phyloP scores from a whole-genome alignment of 192 early-diverging fungal genomes.

The Dissophora globulifera region DNA sequence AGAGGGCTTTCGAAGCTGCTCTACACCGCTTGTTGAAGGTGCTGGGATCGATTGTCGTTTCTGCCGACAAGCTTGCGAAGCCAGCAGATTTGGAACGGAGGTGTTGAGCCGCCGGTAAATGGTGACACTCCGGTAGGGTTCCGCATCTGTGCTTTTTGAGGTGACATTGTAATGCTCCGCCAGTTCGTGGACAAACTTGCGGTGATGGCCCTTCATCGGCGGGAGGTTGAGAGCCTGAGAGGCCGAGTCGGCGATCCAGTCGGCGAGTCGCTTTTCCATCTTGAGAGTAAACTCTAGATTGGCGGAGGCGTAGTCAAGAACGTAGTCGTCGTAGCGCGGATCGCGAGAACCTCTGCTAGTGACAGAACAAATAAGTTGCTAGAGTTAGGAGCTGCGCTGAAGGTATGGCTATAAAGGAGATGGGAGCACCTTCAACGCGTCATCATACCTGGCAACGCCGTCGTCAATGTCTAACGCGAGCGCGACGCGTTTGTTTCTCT shows the following conservation, averaged over 20 bases:
- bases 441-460: not conserved
- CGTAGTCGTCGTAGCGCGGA: slow-evolving; percentile 63
- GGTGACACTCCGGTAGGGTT: slow-evolving; percentile 78
- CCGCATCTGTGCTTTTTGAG: slow-evolving; percentile 80
- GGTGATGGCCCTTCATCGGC: slow-evolving; percentile 70
- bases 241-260: slow-evolving; percentile 71
- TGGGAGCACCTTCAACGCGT: not conserved
- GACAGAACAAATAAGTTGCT: not conserved
- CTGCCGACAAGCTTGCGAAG: slow-evolving; percentile 53
- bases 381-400: too few species aligned
- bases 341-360: slow-evolving; percentile 15
- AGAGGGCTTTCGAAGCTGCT: slow-evolving; percentile 49
- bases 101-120: slow-evolving; percentile 60
- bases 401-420: not conserved
- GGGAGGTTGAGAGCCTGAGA: slow-evolving; percentile 68
- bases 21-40: slow-evolving; percentile 17
- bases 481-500: slow-evolving; percentile 84
- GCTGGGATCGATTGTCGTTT: slow-evolving; percentile 23
- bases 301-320: slow-evolving; percentile 73
- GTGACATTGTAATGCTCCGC: slow-evolving; percentile 75
- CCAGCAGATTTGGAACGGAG: slow-evolving; percentile 22
- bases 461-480: slow-evolving; percentile 78
- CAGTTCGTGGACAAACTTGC: slow-evolving; percentile 79
- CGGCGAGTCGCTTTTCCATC: slow-evolving; percentile 71
- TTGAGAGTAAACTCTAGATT: slow-evolving; percentile 73